A percentile compares a stretch with the other conserved stretches of the same genome.
phyloP scores from a whole-genome alignment of 129 eudicot species.

The Chrysanthemum makinoi region DNA sequence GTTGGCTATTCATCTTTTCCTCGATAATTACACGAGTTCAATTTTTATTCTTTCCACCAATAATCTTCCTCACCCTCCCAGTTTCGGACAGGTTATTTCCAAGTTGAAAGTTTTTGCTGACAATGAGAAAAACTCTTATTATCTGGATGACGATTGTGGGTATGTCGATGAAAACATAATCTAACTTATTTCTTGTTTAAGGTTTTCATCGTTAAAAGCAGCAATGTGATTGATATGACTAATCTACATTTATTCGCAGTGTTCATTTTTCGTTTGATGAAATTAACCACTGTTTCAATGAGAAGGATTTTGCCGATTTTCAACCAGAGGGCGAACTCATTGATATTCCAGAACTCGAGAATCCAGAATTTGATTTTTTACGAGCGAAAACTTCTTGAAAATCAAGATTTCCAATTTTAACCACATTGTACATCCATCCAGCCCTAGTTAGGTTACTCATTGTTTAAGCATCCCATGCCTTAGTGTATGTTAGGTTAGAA shows the following conservation, averaged over 20 bases:
- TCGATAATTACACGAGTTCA: conserved; percentile 3
- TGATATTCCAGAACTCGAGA: conserved; percentile 62
- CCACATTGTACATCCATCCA: conserved; percentile 24
- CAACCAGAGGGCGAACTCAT: conserved; percentile 54
- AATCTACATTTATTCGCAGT: conserved; percentile 41
- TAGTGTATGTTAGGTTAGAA: conserved; percentile 29
- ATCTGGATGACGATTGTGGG: conserved; percentile 67
- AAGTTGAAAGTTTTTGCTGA: conserved; percentile 47
- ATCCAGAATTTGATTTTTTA: conserved; percentile 65
- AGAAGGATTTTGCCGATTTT: conserved; percentile 53
- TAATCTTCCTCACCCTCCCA: conserved; percentile 24
- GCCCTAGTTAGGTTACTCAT: conserved; percentile 21
- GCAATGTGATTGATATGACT: not conserved
- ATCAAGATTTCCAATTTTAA: not conserved
- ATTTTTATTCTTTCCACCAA: conserved; percentile 19
- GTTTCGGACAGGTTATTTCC: conserved; percentile 50
- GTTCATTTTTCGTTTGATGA: conserved; percentile 66
- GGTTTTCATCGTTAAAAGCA: not conserved
- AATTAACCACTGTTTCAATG: conserved; percentile 40
- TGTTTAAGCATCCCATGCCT: conserved; percentile 15
- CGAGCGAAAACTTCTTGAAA: conserved; percentile 29
- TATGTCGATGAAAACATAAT: conserved; percentile 21
- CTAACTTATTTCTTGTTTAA: not conserved
- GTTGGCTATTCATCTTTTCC: not conserved
- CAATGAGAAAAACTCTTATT: conserved; percentile 42